Evolutionary conservation across 176 grass and related monocot species (phyloP).

Genomic region (Hordeum vulgare): DNA sequence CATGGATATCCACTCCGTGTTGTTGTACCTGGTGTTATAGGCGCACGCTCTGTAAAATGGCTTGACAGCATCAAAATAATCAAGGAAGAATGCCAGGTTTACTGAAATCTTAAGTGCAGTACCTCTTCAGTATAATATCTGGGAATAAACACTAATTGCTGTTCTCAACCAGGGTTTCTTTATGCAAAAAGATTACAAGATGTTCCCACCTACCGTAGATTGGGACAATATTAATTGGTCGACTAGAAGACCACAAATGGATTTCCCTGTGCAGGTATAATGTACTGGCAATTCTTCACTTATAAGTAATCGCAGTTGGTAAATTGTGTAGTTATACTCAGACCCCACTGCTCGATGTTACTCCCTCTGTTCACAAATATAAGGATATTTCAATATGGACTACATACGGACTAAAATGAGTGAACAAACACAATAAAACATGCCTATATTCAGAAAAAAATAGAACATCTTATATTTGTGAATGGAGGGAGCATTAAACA

Average conservation of each 20-base stretch:
- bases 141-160: conserved; percentile 23
- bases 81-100: conserved; percentile 86
- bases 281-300: background rate
- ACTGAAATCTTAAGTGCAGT: conserved; percentile 18
- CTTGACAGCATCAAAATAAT: conserved; percentile 71
- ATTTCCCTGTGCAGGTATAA: conserved; percentile 87
- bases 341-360: background rate
- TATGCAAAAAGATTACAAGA: conserved; percentile 93
- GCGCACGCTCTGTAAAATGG: conserved; percentile 89
- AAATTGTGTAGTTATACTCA: background rate
- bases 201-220: conserved; percentile 82
- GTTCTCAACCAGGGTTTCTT: conserved; percentile 64
- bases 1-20: conserved; percentile 82
- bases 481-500: background rate
- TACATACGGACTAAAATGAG: no score
- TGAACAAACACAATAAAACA: no score
- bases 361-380: no score
- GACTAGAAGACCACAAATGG: conserved; percentile 80
- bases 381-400: no score
- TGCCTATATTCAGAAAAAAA: no score
- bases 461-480: no score
- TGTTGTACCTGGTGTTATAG: conserved; percentile 79
- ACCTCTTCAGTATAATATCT: background rate
- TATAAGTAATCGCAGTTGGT: background rate
- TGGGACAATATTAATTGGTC: conserved; percentile 94